A percentile compares a stretch with the other conserved stretches of the same genome.
Conservation (phyloP, 2,329 filamentous ascomycete genomes). For the Claviceps lovelessii region DNA sequence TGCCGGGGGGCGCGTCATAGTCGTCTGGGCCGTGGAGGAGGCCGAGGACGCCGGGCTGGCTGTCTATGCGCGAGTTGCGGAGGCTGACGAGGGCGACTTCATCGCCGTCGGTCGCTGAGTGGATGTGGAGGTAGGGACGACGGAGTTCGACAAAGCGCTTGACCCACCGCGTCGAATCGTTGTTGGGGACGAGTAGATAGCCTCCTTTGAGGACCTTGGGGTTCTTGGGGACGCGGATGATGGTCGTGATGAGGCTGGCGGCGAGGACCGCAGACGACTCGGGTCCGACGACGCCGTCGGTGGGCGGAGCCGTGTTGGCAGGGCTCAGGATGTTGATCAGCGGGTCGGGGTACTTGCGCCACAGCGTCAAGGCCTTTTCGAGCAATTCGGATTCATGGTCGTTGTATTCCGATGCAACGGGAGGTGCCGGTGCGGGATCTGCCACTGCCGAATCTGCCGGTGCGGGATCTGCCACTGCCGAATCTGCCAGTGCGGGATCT, state of each 20-base stretch:
- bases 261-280: slow-evolving; percentile 35
- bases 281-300: slow-evolving; percentile 40
- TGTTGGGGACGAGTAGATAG: slow-evolving; percentile 74
- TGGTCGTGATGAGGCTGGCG: slow-evolving; percentile 58
- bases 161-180: slow-evolving; percentile 70
- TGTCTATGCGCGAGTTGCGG: slow-evolving; percentile 79
- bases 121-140: slow-evolving; percentile 80
- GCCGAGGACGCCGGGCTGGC: slow-evolving; percentile 73
- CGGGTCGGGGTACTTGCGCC: slow-evolving; percentile 47
- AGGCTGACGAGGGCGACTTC: slow-evolving; percentile 83
- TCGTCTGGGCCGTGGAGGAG: slow-evolving; percentile 45
- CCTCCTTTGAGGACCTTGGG: slow-evolving; percentile 69
- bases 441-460: background rate
- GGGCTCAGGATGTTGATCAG: slow-evolving; percentile 41
- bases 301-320: slow-evolving; percentile 53
- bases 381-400: slow-evolving; percentile 34
- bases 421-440: background rate
- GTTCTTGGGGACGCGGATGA: slow-evolving; percentile 69
- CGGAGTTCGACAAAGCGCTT: slow-evolving; percentile 87
- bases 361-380: slow-evolving; percentile 47
- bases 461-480: background rate
- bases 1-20: slow-evolving; percentile 21
- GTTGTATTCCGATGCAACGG: slow-evolving; percentile 24
- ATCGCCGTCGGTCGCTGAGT: slow-evolving; percentile 72
- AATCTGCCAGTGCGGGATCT: background rate